Evolutionary conservation across 2,329 filamentous ascomycete genomes (phyloP), one percentile per base, ranked within the genome.

Genomic region (Diaporthe batatas): DNA sequence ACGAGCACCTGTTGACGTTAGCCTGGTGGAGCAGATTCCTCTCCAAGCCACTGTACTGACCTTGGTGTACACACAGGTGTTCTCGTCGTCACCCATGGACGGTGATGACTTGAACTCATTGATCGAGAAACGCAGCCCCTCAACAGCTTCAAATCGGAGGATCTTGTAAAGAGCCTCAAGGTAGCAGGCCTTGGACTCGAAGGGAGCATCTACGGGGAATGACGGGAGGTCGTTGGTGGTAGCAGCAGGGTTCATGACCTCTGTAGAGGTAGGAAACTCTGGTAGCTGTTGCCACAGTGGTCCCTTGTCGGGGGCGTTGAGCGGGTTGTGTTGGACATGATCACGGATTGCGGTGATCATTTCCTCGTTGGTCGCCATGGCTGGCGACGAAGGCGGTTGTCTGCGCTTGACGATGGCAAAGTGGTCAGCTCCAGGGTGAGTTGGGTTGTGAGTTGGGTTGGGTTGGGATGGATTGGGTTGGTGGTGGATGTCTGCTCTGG

Each of bases 161-260:
- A 98, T 87, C 3, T 90, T 85, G 78, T 96, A 97, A 65, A 97
- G 93, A 0, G 90, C 88, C 42, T 89, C 84, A 0, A 98, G 84
- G 72, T 97, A 98, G 0, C 86, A 84, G 1, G 90, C 86, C 58
- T 89, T 91, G 6, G 85, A 89, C 0, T 81, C 75, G 85, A 91
- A 96, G 0, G 90, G 83, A 0, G 85, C 84, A 0, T 87, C 75
- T 25, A 91, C 83, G 8, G 83, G 83, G 76, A 94, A 94, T 0
- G 83, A 77, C 0, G 84, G 81, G 0, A 91, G 78, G 5, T 81
- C 76, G 1, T 77, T 72, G 0, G 77, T 73, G 1, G 78, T 64
- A 0, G 77, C 72, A 69, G 77, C 78, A 14, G 77, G 70, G 0
- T 80, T 79, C 49, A 88, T 80, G 10, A 93, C 84, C 77, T 93